phyloP scores from a whole-genome alignment of 1,284 basidiomycete species.

The Lentinus polychrous region DNA sequence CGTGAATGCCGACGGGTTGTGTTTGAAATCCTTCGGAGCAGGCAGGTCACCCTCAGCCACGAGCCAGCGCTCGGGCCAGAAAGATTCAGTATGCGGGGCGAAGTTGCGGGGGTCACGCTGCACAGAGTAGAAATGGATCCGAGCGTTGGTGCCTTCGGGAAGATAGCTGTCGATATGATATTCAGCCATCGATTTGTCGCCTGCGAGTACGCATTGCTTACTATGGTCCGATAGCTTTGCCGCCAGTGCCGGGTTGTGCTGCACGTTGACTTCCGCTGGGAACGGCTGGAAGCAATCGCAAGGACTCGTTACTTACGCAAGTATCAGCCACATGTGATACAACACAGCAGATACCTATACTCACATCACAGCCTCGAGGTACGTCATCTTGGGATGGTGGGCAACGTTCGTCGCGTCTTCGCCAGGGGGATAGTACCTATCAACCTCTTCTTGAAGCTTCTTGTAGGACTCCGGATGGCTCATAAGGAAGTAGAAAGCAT shows the following conservation, averaged over 20 bases:
- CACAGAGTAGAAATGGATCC: conserved; percentile 19
- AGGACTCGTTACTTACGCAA: conserved; percentile 34
- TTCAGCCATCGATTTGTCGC: conserved; percentile 24
- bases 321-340: too few relatives aligned
- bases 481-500: conserved; percentile 17
- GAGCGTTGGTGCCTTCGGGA: conserved; percentile 20
- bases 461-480: conserved; percentile 11
- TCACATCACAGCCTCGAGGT: conserved; percentile 25
- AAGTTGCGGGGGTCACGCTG: conserved; percentile 28
- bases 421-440: conserved; percentile 17
- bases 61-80: conserved; percentile 28
- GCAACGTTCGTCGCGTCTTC: conserved; percentile 17
- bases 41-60: conserved; percentile 5
- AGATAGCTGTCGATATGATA: conserved; percentile 13
- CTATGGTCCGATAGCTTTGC: conserved; percentile 17
- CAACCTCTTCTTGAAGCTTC: conserved; percentile 22
- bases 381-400: conserved; percentile 19
- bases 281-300: conserved; percentile 47
- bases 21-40: not conserved
- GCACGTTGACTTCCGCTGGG: conserved; percentile 44
- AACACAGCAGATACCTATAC: too few relatives aligned
- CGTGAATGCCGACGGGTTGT: conserved; percentile 7
- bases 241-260: conserved; percentile 16
- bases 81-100: conserved; percentile 21
- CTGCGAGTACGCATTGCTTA: conserved; percentile 19